These are phyloP conservation scores for Fusarium marasasianum DNA, from an alignment of 2,329 filamentous ascomycete species.

Conservation along the genomic window DNA sequence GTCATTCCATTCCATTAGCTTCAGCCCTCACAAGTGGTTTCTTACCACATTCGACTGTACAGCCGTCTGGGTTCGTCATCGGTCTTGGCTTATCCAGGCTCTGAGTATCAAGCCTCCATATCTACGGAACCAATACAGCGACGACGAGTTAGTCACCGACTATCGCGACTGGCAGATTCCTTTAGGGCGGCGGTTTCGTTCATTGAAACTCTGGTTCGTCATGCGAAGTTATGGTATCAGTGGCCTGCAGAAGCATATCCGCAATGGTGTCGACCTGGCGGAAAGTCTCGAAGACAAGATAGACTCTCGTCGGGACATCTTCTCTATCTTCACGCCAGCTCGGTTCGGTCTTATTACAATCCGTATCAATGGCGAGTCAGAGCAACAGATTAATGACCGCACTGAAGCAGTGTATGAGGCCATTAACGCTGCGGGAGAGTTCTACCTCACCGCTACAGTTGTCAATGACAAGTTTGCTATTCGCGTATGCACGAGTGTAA, in stretches of 20 bases:
- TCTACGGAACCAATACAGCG: slow-evolving; percentile 81
- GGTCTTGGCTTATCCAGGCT: slow-evolving; percentile 80
- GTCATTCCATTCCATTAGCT: slow-evolving; percentile 86
- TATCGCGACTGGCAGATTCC: slow-evolving; percentile 98
- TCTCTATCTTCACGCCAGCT: slow-evolving; percentile 78
- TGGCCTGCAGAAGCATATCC: slow-evolving; percentile 79
- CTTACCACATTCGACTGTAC: slow-evolving; percentile 91
- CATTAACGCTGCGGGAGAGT: slow-evolving; percentile 77
- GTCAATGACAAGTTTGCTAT: slow-evolving; percentile 81
- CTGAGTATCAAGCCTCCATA: slow-evolving; percentile 84
- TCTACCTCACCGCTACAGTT: slow-evolving; percentile 83
- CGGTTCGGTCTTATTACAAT: slow-evolving; percentile 84
- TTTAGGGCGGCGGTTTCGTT: slow-evolving; percentile 86
- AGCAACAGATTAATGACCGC: slow-evolving; percentile 68
- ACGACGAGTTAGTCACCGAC: slow-evolving; percentile 87
- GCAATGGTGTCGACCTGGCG: slow-evolving; percentile 74
- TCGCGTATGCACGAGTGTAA: slow-evolving; percentile 78
- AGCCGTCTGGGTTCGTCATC: slow-evolving; percentile 80
- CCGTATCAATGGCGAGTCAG: slow-evolving; percentile 58
- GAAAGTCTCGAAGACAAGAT: slow-evolving; percentile 74
- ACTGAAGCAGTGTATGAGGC: slow-evolving; percentile 80
- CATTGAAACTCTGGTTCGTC: slow-evolving; percentile 96
- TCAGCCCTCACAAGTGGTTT: slow-evolving; percentile 98
- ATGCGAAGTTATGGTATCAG: slow-evolving; percentile 81
- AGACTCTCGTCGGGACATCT: slow-evolving; percentile 70